A percentile compares a stretch with the other conserved stretches of the same genome.
Evolutionary conservation across 2,329 filamentous ascomycete genomes (phyloP).

Genomic region (Dactylellina parvicollis): DNA sequence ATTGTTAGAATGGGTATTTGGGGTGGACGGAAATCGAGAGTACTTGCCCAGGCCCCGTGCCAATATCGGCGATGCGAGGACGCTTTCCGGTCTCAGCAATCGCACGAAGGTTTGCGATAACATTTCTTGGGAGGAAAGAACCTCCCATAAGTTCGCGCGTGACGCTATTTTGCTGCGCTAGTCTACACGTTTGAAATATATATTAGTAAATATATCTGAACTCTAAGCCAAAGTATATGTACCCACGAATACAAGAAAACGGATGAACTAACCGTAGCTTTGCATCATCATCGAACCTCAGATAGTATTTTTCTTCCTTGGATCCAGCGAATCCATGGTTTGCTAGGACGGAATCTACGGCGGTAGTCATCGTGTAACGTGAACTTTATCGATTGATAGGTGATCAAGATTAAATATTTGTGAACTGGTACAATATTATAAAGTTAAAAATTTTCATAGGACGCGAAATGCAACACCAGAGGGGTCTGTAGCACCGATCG

Average conservation of each 20-base stretch:
- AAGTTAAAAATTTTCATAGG: no score
- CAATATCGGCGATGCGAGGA: conserved; percentile 25
- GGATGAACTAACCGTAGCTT: conserved; percentile 2
- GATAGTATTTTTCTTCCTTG: conserved; percentile 15
- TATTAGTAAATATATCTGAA: no score
- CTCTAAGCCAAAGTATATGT: no score
- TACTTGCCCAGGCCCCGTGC: conserved; percentile 18
- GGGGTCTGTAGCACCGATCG: no score
- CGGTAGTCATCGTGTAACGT: background rate
- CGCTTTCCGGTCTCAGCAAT: conserved; percentile 11
- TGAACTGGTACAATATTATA: no score
- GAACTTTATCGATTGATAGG: no score
- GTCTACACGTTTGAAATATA: background rate
- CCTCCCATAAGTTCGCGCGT: conserved; percentile 29
- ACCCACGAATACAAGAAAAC: background rate
- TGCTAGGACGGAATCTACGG: background rate
- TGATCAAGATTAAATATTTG: no score
- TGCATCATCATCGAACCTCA: conserved; percentile 27
- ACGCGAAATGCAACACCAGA: no score
- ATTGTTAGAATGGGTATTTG: background rate
- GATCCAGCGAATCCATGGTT: background rate
- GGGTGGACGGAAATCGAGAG: background rate
- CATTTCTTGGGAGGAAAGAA: background rate
- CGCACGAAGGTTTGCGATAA: conserved; percentile 3
- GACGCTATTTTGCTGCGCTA: conserved; percentile 17